Base-by-base conservation (phyloP, 108 stramenopile species). In the Cafeteria roenbergensis region DNA sequence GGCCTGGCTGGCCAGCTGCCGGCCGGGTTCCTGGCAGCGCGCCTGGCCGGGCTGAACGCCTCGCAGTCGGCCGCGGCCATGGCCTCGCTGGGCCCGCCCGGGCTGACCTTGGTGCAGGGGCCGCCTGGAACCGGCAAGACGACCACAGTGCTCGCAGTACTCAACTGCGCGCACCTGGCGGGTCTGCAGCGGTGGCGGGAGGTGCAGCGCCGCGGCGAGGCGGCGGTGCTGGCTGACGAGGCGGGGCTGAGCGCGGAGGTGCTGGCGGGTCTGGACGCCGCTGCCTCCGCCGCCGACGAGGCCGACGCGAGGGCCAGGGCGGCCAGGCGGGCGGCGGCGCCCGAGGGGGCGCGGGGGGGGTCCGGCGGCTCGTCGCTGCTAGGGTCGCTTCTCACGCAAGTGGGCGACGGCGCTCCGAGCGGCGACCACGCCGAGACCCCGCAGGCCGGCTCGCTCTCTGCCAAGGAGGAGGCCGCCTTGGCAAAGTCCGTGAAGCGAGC, bases 131-230 rank as follows among this genome's bases (percentile, higher is more conserved):
- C 86, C 6, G 86, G 87, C 21, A 91, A 94, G 83, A 96, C 95
- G n/a, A 92, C 93, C 20, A 96, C 95, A 21, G 64, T 97, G 0
- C 82, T 88, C 35, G 90, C 88, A 48, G 60, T 92, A 22, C 71
- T 99, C 31, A 97, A 99, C 72, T 79, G 88, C 3, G 78, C 97
- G 14, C 97, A 82, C 72, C 59, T 80, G 55, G 69, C 73, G 14
- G 82, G 76, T 34, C 75, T 68, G 56, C 71, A 79, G 51, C 56
- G 55, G 33, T 82, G 62, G 62, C 80, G 79, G 57, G 69, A 80
- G 32, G 51, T 34, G 27, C 57, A 75, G 42, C 55, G 80, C 0
- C 51, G 31, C 17, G 67, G 68, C 60, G 24, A 12, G 21, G n/a
- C 8, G 34, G 59, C 34, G 9, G 12, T 55, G 34, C 30, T n/a